phyloP scores from a whole-genome alignment of 345 rosid species.

The Eucalyptus urophylla region DNA sequence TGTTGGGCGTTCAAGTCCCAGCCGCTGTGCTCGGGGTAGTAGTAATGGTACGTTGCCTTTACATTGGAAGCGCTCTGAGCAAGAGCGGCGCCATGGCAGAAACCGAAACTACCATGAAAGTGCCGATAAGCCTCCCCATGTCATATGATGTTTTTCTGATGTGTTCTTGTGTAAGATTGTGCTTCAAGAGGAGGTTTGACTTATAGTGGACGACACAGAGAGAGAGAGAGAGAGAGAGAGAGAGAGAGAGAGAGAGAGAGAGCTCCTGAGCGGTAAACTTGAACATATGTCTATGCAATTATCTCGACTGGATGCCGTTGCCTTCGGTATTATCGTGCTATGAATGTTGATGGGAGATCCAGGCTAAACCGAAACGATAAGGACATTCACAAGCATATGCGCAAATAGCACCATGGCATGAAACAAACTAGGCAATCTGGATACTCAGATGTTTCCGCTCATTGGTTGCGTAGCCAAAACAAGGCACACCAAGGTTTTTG shows the following conservation, averaged over 20 bases:
- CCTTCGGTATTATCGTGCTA: not conserved
- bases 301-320: not conserved
- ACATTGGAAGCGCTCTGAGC: conserved; percentile 30
- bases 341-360: not conserved
- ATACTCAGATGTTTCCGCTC: not conserved
- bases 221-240: not conserved
- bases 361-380: not conserved
- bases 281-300: not conserved
- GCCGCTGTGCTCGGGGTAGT: conserved; percentile 26
- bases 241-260: not conserved
- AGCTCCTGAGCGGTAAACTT: not conserved
- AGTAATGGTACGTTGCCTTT: conserved; percentile 31
- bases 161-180: not conserved
- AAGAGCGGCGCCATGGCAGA: not conserved
- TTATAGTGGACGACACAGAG: not conserved
- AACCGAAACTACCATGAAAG: not conserved
- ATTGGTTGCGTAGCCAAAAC: not conserved
- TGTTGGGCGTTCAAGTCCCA: conserved; percentile 34
- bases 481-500: not conserved
- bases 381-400: not conserved
- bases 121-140: not conserved
- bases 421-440: not conserved
- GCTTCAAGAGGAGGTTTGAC: not conserved
- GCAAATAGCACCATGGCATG: not conserved
- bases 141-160: too few relatives aligned